Evolutionary conservation across 371 early-diverging fungal species (phyloP), one percentile per base, ranked within the genome.

Genomic region (Mortierella sp.): DNA sequence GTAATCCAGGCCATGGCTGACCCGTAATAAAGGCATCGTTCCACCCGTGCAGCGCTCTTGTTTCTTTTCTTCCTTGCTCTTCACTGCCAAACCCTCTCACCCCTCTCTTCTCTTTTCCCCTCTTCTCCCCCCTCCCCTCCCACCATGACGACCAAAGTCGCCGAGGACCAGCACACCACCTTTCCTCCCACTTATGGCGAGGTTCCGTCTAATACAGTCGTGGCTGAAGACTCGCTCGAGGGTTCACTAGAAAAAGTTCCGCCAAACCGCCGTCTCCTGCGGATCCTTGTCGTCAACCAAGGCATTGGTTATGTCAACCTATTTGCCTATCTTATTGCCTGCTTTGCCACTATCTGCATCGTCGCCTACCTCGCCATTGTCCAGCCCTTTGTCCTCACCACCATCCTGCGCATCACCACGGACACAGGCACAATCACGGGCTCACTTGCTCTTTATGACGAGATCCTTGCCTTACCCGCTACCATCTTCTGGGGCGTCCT

Each of bases 381-480:
- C 50, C 81, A 82, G 64, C 52, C 76, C 23, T 75, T 74, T 57
- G 61, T 81, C 61, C 62, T 80, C 59, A 81, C 62, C 30, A 56
- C 68, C 48, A 56, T 79, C 23, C 50, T 76, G n/a, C 52, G 60
- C 5, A 69, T 68, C 48, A 46, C 11, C 11, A 57, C 48, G 4
- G 59, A 72, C 44, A 67, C 57, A 16, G 88, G 89, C 51, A 73
- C 68, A 62, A 47, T 82, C 30, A 79, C 81, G 14, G 87, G 85
- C 9, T 72, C 71, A 7, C 57, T 90, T 14, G 73, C 87, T 1
- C 86, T 92, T 7, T 90, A 87, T 65, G 91, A 91, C 57, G 90
- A 94, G 81, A 76, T 93, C 45, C 46, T 86, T 30, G 84, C 87
- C 9, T 28, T 90, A 1, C 57, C 84, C 28, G 65, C 80, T 2